phyloP scores from a whole-genome alignment of 2,329 filamentous ascomycete species.

The Fusarium coicis region DNA sequence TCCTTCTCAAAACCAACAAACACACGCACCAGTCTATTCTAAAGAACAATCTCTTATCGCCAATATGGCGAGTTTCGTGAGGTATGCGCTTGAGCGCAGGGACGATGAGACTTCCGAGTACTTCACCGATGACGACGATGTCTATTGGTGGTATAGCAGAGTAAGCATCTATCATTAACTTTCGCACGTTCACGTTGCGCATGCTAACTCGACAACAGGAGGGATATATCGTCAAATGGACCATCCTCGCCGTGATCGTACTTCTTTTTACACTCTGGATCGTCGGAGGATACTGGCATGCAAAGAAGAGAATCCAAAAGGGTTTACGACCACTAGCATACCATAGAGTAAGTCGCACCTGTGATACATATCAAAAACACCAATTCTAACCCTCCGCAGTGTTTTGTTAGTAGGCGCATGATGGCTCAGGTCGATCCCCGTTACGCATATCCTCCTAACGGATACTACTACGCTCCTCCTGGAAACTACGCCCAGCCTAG shows the following conservation, averaged over 20 bases:
- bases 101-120: constrained; percentile 7
- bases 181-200: neutral
- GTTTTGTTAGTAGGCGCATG: constrained; percentile 60
- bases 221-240: constrained; percentile 76
- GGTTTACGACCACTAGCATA: constrained; percentile 74
- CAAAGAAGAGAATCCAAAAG: constrained; percentile 71
- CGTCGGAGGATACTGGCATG: constrained; percentile 76
- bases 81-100: constrained; percentile 30
- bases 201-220: constrained; percentile 54
- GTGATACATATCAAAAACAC: neutral
- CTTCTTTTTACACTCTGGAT: constrained; percentile 69
- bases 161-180: constrained; percentile 32
- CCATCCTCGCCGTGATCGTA: constrained; percentile 72
- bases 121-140: constrained; percentile 29
- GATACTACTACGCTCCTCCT: constrained; percentile 53
- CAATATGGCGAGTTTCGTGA: constrained; percentile 36
- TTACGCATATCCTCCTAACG: constrained; percentile 58
- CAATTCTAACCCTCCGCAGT: constrained; percentile 50
- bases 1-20: constrained; percentile 20
- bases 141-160: constrained; percentile 47
- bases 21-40: neutral
- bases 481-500: constrained; percentile 38
- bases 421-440: constrained; percentile 60
- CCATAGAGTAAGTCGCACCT: constrained; percentile 66
- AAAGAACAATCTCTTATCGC: neutral